Evolutionary conservation across 345 rosid species (phyloP).

Genomic region (Salix udensis): DNA sequence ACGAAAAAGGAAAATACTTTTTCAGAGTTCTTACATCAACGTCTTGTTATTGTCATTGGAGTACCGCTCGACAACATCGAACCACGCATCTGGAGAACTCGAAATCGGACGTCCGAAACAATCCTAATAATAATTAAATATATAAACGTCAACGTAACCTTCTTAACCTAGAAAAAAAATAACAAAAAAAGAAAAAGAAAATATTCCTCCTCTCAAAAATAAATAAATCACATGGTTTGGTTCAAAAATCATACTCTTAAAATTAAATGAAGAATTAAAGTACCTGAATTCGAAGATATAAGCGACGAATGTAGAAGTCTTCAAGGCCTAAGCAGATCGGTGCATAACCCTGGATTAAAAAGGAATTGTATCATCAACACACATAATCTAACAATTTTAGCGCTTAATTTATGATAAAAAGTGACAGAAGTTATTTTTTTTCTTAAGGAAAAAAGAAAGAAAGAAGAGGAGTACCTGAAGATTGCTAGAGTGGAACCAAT

Average conservation of each 20-base stretch:
- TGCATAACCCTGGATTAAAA: slow-evolving; percentile 61
- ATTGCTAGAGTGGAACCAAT: slow-evolving; percentile 52
- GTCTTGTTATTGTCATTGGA: slow-evolving; percentile 85
- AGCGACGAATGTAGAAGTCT: slow-evolving; percentile 83
- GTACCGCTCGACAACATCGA: slow-evolving; percentile 74
- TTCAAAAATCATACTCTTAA: background rate
- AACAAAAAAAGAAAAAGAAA: background rate
- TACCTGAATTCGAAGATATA: slow-evolving; percentile 89
- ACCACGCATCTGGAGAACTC: slow-evolving; percentile 91
- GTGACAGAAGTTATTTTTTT: background rate
- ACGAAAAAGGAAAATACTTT: background rate
- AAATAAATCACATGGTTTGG: background rate
- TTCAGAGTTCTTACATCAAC: slow-evolving; percentile 46
- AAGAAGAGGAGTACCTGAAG: slow-evolving; percentile 39
- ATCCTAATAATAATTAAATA: slow-evolving; percentile 38
- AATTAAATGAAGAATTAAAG: background rate
- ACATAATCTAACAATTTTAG: background rate
- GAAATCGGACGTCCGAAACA: slow-evolving; percentile 84
- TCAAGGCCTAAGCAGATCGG: slow-evolving; percentile 89
- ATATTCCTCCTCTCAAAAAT: background rate
- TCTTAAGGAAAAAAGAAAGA: background rate
- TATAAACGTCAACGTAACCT: background rate
- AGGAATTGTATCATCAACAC: background rate
- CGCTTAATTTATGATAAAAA: background rate
- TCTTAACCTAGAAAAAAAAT: background rate